These are phyloP conservation scores for Alliaria petiolata DNA, from an alignment of 345 rosid genomes.

Conservation along the genomic window DNA sequence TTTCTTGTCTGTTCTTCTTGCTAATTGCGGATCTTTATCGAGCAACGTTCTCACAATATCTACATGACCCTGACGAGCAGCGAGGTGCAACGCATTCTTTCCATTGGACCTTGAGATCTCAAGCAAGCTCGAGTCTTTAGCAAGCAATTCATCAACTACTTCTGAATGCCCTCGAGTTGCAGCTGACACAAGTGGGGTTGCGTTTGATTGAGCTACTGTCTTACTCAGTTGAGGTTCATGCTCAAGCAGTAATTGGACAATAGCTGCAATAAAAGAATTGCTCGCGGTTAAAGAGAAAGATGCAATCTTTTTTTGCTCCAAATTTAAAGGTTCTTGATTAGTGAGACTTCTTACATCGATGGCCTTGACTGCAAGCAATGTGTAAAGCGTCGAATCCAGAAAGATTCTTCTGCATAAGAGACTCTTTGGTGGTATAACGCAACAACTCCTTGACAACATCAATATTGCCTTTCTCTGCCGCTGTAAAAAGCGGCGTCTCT, in stretches of 20 bases:
- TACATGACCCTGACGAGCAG: slow-evolving; percentile 87
- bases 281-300: neutral
- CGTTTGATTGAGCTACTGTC: slow-evolving; percentile 75
- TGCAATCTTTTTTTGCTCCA: too few relatives aligned
- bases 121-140: slow-evolving; percentile 55
- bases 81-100: slow-evolving; percentile 84
- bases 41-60: slow-evolving; percentile 75
- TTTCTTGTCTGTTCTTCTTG: slow-evolving; percentile 84
- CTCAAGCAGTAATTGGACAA: slow-evolving; percentile 67
- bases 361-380: slow-evolving; percentile 82
- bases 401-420: slow-evolving; percentile 58
- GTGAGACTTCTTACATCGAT: slow-evolving; percentile 48
- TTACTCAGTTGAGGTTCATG: slow-evolving; percentile 60
- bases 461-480: slow-evolving; percentile 83
- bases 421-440: slow-evolving; percentile 53
- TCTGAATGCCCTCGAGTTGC: slow-evolving; percentile 69
- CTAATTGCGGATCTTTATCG: slow-evolving; percentile 61
- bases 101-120: slow-evolving; percentile 70
- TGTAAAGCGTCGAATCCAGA: slow-evolving; percentile 75
- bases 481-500: slow-evolving; percentile 81
- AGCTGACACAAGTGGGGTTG: slow-evolving; percentile 83
- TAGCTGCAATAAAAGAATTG: slow-evolving; percentile 49
- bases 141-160: slow-evolving; percentile 61
- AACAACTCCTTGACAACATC: slow-evolving; percentile 72
- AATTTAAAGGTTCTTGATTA: too few relatives aligned